These are phyloP conservation scores for Blastobotrys capitulatus DNA, from an alignment of 1,139 yeast species.

Conservation along the genomic window DNA sequence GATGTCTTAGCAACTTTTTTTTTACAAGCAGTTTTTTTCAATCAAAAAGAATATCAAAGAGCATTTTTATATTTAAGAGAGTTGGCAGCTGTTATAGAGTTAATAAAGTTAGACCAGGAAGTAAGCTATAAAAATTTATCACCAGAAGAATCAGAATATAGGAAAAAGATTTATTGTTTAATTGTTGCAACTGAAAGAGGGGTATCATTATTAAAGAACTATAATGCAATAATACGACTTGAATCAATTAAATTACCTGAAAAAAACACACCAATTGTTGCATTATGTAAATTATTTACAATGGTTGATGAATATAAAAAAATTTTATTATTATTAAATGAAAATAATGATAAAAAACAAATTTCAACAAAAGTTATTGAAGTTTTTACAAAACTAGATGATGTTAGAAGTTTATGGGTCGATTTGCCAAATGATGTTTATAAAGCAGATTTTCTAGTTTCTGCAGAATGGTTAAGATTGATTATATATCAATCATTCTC, in stretches of 20 bases:
- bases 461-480: conserved; percentile 18
- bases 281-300: conserved; percentile 13
- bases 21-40: conserved; percentile 14
- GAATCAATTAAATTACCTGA: conserved; percentile 13
- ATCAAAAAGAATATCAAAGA: conserved; percentile 9
- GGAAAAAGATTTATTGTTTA: conserved; percentile 14
- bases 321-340: not conserved
- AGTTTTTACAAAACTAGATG: not conserved
- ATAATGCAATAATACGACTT: conserved; percentile 1
- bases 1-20: conserved; percentile 13
- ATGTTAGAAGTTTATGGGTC: conserved; percentile 1
- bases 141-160: conserved; percentile 9
- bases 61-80: conserved; percentile 17
- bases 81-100: conserved; percentile 16
- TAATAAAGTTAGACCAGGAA: conserved; percentile 17
- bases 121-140: conserved; percentile 10
- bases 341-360: not conserved
- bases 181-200: conserved; percentile 19
- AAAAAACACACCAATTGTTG: not conserved
- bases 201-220: conserved; percentile 10
- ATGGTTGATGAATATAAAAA: conserved; percentile 16
- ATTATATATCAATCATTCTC: conserved; percentile 11
- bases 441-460: conserved; percentile 17
- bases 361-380: not conserved
- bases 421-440: conserved; percentile 14